A percentile compares a stretch with the other conserved stretches of the same genome.
Conservation (phyloP, 805 yeast species). For the Candida nonsorbophila region DNA sequence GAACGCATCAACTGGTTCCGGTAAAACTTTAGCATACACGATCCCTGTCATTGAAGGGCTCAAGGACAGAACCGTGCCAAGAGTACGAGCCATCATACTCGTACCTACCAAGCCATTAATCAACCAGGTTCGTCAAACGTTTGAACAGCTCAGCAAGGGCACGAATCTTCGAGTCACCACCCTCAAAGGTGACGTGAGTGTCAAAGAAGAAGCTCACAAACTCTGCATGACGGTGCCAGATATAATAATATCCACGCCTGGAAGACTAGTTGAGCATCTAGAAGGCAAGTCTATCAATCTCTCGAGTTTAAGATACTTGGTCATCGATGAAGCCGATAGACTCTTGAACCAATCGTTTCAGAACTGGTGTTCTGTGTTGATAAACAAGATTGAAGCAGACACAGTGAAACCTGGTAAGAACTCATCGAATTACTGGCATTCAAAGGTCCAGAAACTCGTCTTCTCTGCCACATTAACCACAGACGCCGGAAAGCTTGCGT, state of each 20-base stretch:
- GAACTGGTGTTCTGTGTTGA: slow-evolving; percentile 74
- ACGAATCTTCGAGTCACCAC: slow-evolving; percentile 60
- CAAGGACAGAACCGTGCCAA: slow-evolving; percentile 59
- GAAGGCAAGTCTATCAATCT: slow-evolving; percentile 39
- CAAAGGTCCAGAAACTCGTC: slow-evolving; percentile 55
- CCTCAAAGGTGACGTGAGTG: slow-evolving; percentile 48
- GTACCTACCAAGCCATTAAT: slow-evolving; percentile 90
- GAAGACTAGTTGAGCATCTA: slow-evolving; percentile 77
- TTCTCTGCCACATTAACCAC: slow-evolving; percentile 94
- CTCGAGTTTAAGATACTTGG: slow-evolving; percentile 51
- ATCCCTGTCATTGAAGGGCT: slow-evolving; percentile 77
- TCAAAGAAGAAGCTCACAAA: slow-evolving; percentile 57
- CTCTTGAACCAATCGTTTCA: slow-evolving; percentile 85
- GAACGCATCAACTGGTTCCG: slow-evolving; percentile 94
- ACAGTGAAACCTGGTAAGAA: slow-evolving; percentile 6
- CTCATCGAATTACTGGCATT: slow-evolving; percentile 26
- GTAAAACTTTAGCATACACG: slow-evolving; percentile 86
- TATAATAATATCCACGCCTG: slow-evolving; percentile 68
- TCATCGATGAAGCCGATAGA: slow-evolving; percentile 81
- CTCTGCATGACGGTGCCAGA: slow-evolving; percentile 52
- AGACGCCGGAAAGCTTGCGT: slow-evolving; percentile 80
- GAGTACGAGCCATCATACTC: slow-evolving; percentile 67
- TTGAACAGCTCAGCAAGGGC: slow-evolving; percentile 58
- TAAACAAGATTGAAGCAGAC: slow-evolving; percentile 26
- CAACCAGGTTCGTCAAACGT: slow-evolving; percentile 69